Base-by-base conservation (phyloP, 352 stramenopile genomes). In the Globisporangium camurandrum region DNA sequence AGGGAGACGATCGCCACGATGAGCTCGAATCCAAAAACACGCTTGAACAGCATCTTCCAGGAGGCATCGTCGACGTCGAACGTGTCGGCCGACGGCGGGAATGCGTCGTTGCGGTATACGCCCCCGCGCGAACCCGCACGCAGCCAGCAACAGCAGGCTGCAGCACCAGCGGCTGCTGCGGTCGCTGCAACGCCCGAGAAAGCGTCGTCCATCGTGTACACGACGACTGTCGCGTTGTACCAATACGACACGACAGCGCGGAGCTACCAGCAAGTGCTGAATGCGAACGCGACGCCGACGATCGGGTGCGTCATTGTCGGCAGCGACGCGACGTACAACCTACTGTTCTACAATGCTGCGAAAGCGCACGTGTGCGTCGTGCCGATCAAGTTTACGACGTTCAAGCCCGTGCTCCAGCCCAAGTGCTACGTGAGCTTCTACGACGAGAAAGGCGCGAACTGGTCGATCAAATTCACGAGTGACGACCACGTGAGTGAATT, bases 371-470 rank as follows among this genome's bases (percentile, higher is more conserved):
- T 91, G 27, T 85, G 71, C 40, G 60, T 72, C 9, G 52, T 85
- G 6, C 70, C 75, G 19, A 44, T 87, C 28, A 78, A 69, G 31
- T 64, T 79, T 34, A 45, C 56, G n/a, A 62, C 54, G 4, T 79
- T 84, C 54, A 82, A 84, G 33, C 72, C 73, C 7, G 87, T 75
- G 2, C 57, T 88, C 23, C 80, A 91, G 52, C 67, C 80, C 4
- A 88, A 88, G 45, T 67, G 73, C 51, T 91, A 88, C 49, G 62
- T 91, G n/a, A 91, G 88, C 46, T 86, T 91, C 51, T 91, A 91
- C 61, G 80, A 91, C 49, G 72, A 84, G 8, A 67, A 78, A 19
- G 63, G 63, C 2, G 54, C 53, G 2, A 91, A 91, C 56, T 91
- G 76, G 76, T 88, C 75, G 26, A 61, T 85, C n/a, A 85, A 86